Base-by-base conservation (phyloP, 306 rosid genomes). In the Vachellia pachyceras region DNA sequence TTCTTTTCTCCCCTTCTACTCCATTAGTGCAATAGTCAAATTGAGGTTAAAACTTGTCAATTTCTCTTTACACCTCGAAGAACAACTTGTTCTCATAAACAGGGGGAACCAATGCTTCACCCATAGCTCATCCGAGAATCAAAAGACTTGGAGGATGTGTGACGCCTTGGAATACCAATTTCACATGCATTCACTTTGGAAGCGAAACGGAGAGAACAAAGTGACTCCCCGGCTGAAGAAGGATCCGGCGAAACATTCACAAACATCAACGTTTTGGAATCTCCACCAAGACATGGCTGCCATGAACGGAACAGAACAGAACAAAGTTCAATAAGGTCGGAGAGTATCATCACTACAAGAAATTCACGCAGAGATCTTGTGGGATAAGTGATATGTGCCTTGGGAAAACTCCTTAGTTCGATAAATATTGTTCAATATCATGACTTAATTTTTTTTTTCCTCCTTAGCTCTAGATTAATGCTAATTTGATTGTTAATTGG, bases 181-280 rank as follows among this genome's bases (percentile, higher is more conserved):
- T 58, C 65, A 58, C 65, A 58, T 10, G 65, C 36, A 58, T 22
- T 23, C 33, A 58, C 65, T 58, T 23, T 58, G 36, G 65, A 22
- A 58, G 65, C 65, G 10, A 58, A 58, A 58, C 65, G 36, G 7
- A 58, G 65, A 58, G 65, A 55, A 55, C 63, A 55, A 55, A 55
- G 63, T 14, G 63, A 55, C 63, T 55, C 63, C 63, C 63, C 63
- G 0, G 63, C 14, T 5, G 63, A 55, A n/a, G 63, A 58, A 58
- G 65, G 65, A 23, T 58, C 36, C 2, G 36, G 65, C 36, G 65
- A 58, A 10, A 22, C 65, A 22, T 58, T 58, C 17, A 58, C 65
- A 58, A 58, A 58, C 65, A 58, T 58, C 65, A 58, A 58, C 65
- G 65, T 58, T 58, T 55, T 55, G 63, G 63, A 55, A 20, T 55